Percentiles rank a stretch among this genome's conserved stretches.
phyloP scores from a whole-genome alignment of 768 basidiomycete species.

The Podaxis sp. region DNA sequence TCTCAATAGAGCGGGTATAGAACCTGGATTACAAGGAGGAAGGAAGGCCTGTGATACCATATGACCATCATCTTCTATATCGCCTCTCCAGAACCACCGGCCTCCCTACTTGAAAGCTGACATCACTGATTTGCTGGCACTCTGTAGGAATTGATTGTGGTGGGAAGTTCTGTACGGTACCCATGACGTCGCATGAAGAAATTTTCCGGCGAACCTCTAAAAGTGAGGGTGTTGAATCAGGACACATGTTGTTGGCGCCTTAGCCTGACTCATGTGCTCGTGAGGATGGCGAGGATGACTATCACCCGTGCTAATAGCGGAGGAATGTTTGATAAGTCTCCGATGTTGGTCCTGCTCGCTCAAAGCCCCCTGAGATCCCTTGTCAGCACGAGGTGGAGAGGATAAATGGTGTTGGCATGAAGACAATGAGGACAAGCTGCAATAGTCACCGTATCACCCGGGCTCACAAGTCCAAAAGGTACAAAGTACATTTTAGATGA shows the following conservation, averaged over 20 bases:
- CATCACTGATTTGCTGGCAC: neutral
- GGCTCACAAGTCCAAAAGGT: neutral
- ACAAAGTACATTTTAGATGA: neutral
- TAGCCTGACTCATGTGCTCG: neutral
- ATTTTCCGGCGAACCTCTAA: neutral
- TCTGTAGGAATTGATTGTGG: neutral
- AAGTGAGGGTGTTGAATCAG: neutral
- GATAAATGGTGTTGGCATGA: neutral
- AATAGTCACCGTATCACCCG: neutral
- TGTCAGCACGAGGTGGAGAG: neutral
- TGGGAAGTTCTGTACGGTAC: too few relatives aligned
- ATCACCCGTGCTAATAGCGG: neutral
- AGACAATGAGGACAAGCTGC: neutral
- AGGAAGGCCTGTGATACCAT: neutral
- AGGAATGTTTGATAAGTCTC: slow-evolving; percentile 10
- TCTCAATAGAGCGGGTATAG: neutral
- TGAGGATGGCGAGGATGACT: neutral
- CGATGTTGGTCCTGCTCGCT: neutral
- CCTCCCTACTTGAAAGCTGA: neutral
- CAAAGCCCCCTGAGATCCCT: neutral
- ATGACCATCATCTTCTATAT: neutral
- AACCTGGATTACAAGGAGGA: neutral
- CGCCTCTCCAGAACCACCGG: slow-evolving; percentile 6
- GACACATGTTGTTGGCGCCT: neutral
- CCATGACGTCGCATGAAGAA: neutral